These are phyloP conservation scores for Didymella arachidicola DNA, from an alignment of 2,329 filamentous ascomycete species.

Conservation along the genomic window DNA sequence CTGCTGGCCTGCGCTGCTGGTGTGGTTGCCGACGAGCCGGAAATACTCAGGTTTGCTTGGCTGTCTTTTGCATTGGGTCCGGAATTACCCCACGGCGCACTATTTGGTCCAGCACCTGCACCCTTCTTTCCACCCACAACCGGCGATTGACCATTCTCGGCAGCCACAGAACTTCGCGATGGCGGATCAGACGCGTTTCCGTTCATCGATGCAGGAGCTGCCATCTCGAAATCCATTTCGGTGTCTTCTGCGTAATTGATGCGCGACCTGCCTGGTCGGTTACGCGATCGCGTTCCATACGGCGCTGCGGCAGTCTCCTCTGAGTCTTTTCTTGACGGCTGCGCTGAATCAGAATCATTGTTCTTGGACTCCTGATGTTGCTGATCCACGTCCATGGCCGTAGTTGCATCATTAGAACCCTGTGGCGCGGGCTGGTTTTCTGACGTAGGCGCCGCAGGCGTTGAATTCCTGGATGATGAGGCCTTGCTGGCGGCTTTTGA, in stretches of 20 bases:
- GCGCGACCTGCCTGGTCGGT: constrained; percentile 79
- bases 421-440: constrained; percentile 38
- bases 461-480: constrained; percentile 47
- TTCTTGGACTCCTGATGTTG: constrained; percentile 42
- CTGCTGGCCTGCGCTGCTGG: constrained; percentile 50
- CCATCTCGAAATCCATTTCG: constrained; percentile 84
- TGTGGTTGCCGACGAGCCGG: constrained; percentile 67
- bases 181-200: constrained; percentile 56
- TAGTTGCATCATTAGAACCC: constrained; percentile 37
- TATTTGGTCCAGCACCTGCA: constrained; percentile 51
- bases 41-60: constrained; percentile 53
- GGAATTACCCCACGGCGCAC: constrained; percentile 49
- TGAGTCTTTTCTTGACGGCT: constrained; percentile 44
- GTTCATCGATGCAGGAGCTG: constrained; percentile 64
- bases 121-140: constrained; percentile 50
- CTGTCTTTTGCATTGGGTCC: constrained; percentile 47
- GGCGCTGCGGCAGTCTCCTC: constrained; percentile 61
- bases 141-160: constrained; percentile 44
- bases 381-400: constrained; percentile 37
- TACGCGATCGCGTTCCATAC: constrained; percentile 94
- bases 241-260: constrained; percentile 96
- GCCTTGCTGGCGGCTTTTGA: constrained; percentile 46
- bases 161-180: constrained; percentile 47
- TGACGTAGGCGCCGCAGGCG: constrained; percentile 38
- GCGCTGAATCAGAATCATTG: constrained; percentile 39